These are phyloP conservation scores for Salix suchowensis DNA, from an alignment of 345 rosid species.

Conservation along the genomic window DNA sequence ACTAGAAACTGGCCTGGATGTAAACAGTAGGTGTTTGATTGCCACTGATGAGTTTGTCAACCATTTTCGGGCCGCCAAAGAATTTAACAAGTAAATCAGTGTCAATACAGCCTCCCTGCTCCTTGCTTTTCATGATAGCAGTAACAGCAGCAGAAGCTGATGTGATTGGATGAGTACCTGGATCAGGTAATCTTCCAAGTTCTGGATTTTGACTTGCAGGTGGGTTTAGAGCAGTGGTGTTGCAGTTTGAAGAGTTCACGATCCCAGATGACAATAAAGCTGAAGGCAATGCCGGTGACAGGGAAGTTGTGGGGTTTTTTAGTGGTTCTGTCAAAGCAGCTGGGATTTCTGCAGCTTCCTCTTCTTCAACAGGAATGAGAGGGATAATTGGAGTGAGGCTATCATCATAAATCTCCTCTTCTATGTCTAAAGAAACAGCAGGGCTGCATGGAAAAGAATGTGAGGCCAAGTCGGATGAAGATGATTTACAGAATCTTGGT, in stretches of 20 bases:
- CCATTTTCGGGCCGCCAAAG: slow-evolving; percentile 45
- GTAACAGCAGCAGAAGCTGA: slow-evolving; percentile 43
- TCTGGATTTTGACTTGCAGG: slow-evolving; percentile 4
- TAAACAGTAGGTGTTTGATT: slow-evolving; percentile 8
- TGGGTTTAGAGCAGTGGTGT: not conserved
- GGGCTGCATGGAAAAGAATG: slow-evolving; percentile 36
- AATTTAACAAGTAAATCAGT: slow-evolving; percentile 49
- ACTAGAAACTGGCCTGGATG: slow-evolving; percentile 9
- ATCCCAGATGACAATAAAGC: slow-evolving; percentile 8
- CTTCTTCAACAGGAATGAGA: slow-evolving; percentile 53
- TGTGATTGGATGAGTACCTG: slow-evolving; percentile 23
- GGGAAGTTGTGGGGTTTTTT: not conserved
- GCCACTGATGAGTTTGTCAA: slow-evolving; percentile 33
- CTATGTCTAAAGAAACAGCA: slow-evolving; percentile 31
- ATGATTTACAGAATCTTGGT: not conserved
- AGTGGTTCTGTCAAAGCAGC: slow-evolving; percentile 12
- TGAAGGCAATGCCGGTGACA: slow-evolving; percentile 12
- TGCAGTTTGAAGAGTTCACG: not conserved
- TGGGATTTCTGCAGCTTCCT: slow-evolving; percentile 22
- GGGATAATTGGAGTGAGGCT: slow-evolving; percentile 49
- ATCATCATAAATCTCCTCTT: slow-evolving; percentile 42
- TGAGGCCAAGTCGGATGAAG: not conserved
- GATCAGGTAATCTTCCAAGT: slow-evolving; percentile 6
- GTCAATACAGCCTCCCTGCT: slow-evolving; percentile 43
- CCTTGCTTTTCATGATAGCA: slow-evolving; percentile 32